These are phyloP conservation scores for Nakaseomyces uthaithaninus DNA, from an alignment of 1,139 yeast species.

Conservation along the genomic window DNA sequence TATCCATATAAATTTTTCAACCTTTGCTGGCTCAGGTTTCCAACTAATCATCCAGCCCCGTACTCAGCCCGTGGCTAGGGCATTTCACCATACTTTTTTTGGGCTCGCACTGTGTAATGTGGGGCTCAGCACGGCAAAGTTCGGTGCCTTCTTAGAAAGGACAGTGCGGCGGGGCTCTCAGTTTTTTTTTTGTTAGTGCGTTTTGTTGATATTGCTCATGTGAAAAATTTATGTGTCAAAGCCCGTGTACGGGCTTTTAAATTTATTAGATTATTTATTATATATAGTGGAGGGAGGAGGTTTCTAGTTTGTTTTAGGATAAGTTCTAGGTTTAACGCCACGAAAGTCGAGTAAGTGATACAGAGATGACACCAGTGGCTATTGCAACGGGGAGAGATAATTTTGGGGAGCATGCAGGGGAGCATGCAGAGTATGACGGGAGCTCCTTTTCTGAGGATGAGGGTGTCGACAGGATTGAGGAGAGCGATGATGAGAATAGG, in stretches of 20 bases:
- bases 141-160: background rate
- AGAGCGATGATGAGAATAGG: slow-evolving; percentile 7
- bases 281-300: too few relatives aligned
- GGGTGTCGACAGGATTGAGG: slow-evolving; percentile 10
- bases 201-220: background rate
- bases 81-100: background rate
- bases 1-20: too few relatives aligned
- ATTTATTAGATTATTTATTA: too few relatives aligned
- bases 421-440: background rate
- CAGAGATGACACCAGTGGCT: slow-evolving; percentile 7
- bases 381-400: slow-evolving; percentile 2
- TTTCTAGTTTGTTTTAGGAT: too few relatives aligned
- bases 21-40: too few relatives aligned
- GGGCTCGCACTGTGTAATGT: background rate
- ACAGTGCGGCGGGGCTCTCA: background rate
- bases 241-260: too few relatives aligned
- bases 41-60: too few relatives aligned
- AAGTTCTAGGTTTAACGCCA: too few relatives aligned
- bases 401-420: slow-evolving; percentile 3
- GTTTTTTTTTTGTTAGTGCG: too few relatives aligned
- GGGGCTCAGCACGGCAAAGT: background rate
- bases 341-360: too few relatives aligned
- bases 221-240: background rate
- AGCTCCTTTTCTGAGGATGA: slow-evolving; percentile 10
- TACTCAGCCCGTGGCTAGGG: too few relatives aligned